phyloP scores from a whole-genome alignment of 768 basidiomycete species.

The Termitomyces sp. region DNA sequence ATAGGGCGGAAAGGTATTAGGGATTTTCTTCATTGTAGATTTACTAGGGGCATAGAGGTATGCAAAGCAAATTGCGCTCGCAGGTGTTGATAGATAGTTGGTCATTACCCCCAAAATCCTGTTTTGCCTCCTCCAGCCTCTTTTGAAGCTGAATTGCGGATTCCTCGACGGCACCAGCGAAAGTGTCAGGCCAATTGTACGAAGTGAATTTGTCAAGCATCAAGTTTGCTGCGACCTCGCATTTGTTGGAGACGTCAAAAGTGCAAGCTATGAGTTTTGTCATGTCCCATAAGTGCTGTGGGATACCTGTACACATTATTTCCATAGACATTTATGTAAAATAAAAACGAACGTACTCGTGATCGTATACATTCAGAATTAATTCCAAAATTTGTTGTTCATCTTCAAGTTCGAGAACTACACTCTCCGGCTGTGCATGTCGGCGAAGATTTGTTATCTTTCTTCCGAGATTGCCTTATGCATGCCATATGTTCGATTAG shows the following conservation, averaged over 20 bases:
- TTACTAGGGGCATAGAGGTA: conserved; percentile 3
- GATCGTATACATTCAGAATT: no score
- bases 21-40: neutral
- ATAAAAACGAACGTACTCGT: neutral
- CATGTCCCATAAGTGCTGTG: neutral
- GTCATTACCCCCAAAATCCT: conserved; percentile 3
- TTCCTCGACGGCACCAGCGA: conserved; percentile 2
- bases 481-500: conserved; percentile 1
- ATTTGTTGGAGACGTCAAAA: conserved; percentile 8
- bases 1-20: conserved; percentile 6
- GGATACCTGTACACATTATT: conserved; percentile 3
- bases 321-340: neutral
- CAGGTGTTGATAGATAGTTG: conserved; percentile 7
- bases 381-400: no score
- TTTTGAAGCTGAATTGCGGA: neutral
- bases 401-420: no score
- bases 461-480: conserved; percentile 3
- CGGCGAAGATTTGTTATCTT: conserved; percentile 5
- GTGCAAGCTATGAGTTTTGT: conserved; percentile 5
- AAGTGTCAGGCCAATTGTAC: conserved; percentile 8
- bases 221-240: neutral
- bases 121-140: neutral
- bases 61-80: conserved; percentile 6
- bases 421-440: conserved; percentile 1
- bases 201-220: conserved; percentile 1